Percentiles rank a stretch among this genome's conserved stretches.
phyloP scores from a whole-genome alignment of 495 filamentous ascomycete species.

The Aspergillus carlsbadensis region DNA sequence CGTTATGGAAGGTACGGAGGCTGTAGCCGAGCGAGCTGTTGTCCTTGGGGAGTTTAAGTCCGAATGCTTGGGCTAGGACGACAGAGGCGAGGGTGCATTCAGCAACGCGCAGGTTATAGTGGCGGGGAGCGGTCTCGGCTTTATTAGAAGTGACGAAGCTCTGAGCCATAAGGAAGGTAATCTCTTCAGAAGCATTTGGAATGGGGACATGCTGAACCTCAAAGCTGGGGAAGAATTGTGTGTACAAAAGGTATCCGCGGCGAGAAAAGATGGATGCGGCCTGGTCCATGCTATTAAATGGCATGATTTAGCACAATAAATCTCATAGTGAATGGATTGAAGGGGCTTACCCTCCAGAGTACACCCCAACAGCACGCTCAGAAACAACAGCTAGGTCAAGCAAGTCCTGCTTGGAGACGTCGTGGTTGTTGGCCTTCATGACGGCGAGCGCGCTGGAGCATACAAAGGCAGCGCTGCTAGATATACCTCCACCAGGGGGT shows the following conservation, averaged over 20 bases:
- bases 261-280: conserved; percentile 92
- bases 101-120: conserved; percentile 96
- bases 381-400: conserved; percentile 90
- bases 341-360: conserved; percentile 77
- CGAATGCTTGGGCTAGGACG: conserved; percentile 60
- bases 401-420: conserved; percentile 84
- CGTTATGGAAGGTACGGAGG: conserved; percentile 81
- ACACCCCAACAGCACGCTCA: conserved; percentile 91
- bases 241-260: conserved; percentile 81
- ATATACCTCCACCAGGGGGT: conserved; percentile 86
- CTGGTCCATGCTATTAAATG: conserved; percentile 74
- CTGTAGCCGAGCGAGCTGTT: conserved; percentile 80
- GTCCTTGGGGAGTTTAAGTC: conserved; percentile 70
- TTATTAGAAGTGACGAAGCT: conserved; percentile 93
- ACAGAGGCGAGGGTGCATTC: conserved; percentile 90
- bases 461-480: conserved; percentile 91
- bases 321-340: background rate
- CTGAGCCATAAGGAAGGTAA: conserved; percentile 91
- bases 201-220: conserved; percentile 76
- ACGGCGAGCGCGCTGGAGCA: conserved; percentile 87
- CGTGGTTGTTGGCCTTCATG: conserved; percentile 80
- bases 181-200: conserved; percentile 75
- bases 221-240: conserved; percentile 83
- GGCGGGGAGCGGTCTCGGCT: conserved; percentile 84
- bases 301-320: background rate